Conservation (phyloP, 83 land plant genomes). For the Picea mariana region DNA sequence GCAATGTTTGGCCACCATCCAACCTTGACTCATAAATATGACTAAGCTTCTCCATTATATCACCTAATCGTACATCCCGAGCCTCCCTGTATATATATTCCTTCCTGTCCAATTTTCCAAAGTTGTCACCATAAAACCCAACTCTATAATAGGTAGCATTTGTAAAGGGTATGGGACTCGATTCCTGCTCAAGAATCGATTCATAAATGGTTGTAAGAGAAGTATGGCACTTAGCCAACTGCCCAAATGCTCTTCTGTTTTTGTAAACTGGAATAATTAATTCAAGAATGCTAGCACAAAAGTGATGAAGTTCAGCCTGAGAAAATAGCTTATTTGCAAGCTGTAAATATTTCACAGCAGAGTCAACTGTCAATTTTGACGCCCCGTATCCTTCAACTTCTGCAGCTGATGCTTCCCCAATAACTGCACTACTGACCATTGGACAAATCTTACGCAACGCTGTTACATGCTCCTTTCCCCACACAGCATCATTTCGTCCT, state of each 20-base stretch:
- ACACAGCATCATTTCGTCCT: slow-evolving; percentile 89
- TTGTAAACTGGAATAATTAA: slow-evolving; percentile 96
- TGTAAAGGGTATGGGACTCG: slow-evolving; percentile 91
- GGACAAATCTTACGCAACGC: slow-evolving; percentile 96
- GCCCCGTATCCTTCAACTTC: slow-evolving; percentile 99
- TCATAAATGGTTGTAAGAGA: slow-evolving; percentile 88
- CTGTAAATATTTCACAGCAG: slow-evolving; percentile 99
- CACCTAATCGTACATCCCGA: slow-evolving; percentile 93
- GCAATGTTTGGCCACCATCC: slow-evolving; percentile 80
- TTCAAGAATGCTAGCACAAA: slow-evolving; percentile 95
- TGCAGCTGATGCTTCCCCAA: slow-evolving; percentile 89
- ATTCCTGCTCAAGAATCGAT: slow-evolving; percentile 92
- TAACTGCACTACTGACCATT: slow-evolving; percentile 79
- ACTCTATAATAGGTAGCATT: slow-evolving; percentile 99
- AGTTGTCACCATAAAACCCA: slow-evolving; percentile 90
- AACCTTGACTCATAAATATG: slow-evolving; percentile 89
- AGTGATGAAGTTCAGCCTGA: slow-evolving; percentile 96
- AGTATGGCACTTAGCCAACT: slow-evolving; percentile 97
- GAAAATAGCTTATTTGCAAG: slow-evolving; percentile 94
- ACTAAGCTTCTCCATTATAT: slow-evolving; percentile 95
- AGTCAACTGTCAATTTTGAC: slow-evolving; percentile 97
- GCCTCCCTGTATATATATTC: slow-evolving; percentile 98
- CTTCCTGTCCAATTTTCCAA: slow-evolving; percentile 84
- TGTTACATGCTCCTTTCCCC: slow-evolving; percentile 85
- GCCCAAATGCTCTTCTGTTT: slow-evolving; percentile 84